These are phyloP conservation scores for Escovopsis weberi DNA, from an alignment of 2,329 filamentous ascomycete species.

Conservation along the genomic window DNA sequence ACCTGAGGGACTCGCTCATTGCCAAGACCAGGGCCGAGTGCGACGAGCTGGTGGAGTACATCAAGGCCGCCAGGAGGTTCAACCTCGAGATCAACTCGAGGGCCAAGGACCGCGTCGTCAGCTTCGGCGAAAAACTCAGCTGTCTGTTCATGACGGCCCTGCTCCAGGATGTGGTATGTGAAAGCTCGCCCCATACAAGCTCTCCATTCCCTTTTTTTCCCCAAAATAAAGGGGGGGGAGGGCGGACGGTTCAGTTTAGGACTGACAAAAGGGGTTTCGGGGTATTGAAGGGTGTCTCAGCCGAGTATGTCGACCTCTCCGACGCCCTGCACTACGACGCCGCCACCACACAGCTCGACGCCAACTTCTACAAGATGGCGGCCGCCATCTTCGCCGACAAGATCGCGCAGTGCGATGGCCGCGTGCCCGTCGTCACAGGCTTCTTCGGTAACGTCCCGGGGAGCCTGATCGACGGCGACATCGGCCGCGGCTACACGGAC, in stretches of 20 bases:
- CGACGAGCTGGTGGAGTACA: slow-evolving; percentile 61
- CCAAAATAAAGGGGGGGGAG: no score
- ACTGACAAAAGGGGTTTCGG: no score
- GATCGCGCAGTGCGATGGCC: slow-evolving; percentile 48
- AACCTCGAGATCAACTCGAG: slow-evolving; percentile 63
- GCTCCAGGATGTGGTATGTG: slow-evolving; percentile 52
- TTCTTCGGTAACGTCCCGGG: slow-evolving; percentile 93
- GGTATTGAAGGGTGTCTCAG: slow-evolving; percentile 46
- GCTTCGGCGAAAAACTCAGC: slow-evolving; percentile 90
- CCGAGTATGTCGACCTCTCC: slow-evolving; percentile 81
- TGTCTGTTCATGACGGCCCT: slow-evolving; percentile 82
- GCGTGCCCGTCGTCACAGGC: slow-evolving; percentile 71
- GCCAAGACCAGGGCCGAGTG: slow-evolving; percentile 65
- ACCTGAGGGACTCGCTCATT: slow-evolving; percentile 44
- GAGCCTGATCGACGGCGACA: slow-evolving; percentile 72
- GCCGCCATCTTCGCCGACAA: slow-evolving; percentile 46
- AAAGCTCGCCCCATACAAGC: neutral
- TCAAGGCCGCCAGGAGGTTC: slow-evolving; percentile 48
- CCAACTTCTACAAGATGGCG: slow-evolving; percentile 55
- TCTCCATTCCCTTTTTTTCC: slow-evolving; percentile 1
- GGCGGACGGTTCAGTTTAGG: no score
- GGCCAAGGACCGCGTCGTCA: slow-evolving; percentile 77
- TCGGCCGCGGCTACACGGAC: slow-evolving; percentile 93
- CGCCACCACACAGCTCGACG: slow-evolving; percentile 40
- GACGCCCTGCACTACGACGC: slow-evolving; percentile 61